Conservation (phyloP, 139 green algal species). For the Choricystis sp. region DNA sequence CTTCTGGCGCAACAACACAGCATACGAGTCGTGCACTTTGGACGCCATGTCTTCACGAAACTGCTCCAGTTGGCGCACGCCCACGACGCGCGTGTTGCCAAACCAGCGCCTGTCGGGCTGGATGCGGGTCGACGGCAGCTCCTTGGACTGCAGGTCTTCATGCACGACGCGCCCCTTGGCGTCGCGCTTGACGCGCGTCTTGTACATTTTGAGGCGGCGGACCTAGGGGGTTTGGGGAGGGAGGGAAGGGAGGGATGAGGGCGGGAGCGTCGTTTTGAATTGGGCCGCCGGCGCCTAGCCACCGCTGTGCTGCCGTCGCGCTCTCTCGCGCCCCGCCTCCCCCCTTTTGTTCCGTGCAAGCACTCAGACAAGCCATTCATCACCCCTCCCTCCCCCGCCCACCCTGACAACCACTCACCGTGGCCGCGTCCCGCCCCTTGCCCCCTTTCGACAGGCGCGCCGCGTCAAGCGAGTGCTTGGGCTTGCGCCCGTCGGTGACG, state of each 20-base stretch:
- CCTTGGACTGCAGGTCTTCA: conserved; percentile 82
- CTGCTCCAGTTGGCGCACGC: conserved; percentile 87
- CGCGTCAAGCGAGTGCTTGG: conserved; percentile 58
- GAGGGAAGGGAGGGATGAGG: neutral
- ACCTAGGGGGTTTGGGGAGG: conserved; percentile 32
- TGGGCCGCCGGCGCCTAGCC: neutral
- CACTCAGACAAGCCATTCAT: too few relatives aligned
- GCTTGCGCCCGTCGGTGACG: conserved; percentile 37
- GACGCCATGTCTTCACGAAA: conserved; percentile 87
- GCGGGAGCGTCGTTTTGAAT: neutral
- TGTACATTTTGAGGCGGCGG: conserved; percentile 93
- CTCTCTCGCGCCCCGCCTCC: too few relatives aligned
- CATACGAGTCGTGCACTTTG: conserved; percentile 83
- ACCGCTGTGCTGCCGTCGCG: too few relatives aligned
- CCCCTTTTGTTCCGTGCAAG: too few relatives aligned
- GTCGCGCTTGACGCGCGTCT: conserved; percentile 62
- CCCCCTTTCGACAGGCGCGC: conserved; percentile 32
- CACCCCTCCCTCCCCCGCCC: too few relatives aligned
- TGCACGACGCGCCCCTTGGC: conserved; percentile 73
- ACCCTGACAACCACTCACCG: conserved; percentile 41
- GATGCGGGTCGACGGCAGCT: conserved; percentile 89
- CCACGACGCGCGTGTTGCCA: conserved; percentile 93
- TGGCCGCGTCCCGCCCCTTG: conserved; percentile 49
- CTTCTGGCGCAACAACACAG: conserved; percentile 83
- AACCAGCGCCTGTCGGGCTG: conserved; percentile 91